Evolutionary conservation across 352 stramenopile species (phyloP).

Genomic region (Globisporangium cylindrosporum): DNA sequence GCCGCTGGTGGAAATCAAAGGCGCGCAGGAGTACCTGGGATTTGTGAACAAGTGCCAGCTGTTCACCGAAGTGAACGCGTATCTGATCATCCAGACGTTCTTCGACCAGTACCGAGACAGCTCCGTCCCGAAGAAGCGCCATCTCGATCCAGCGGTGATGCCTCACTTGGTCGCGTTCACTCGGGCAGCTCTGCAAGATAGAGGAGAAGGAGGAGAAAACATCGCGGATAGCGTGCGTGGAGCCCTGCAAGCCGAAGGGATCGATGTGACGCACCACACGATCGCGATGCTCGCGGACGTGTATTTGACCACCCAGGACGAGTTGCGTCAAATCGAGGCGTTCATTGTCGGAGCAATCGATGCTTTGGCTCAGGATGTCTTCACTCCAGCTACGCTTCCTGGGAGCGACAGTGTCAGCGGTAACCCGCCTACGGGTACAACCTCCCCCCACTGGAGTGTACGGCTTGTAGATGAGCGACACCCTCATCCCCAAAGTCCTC

Average conservation of each 20-base stretch:
- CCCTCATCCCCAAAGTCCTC: conserved; percentile 20
- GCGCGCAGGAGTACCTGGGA: background rate
- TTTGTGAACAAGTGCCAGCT: background rate
- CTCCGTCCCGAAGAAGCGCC: background rate
- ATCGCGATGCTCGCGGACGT: background rate
- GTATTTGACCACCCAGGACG: background rate
- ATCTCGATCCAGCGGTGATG: background rate
- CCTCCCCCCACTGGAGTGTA: background rate
- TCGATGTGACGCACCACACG: background rate
- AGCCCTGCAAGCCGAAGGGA: background rate
- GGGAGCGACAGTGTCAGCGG: background rate
- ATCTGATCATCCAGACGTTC: background rate
- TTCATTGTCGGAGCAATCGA: background rate
- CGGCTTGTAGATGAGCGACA: conserved; percentile 31
- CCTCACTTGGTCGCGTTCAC: background rate
- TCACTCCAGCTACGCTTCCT: background rate
- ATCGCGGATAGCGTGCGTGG: background rate
- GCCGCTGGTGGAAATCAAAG: background rate
- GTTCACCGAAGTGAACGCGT: background rate
- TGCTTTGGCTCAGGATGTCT: background rate
- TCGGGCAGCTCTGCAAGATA: background rate
- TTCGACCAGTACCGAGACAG: background rate
- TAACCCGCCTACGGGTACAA: background rate
- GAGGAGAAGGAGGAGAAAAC: background rate
- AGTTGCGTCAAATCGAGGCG: background rate